Conservation (phyloP, 441 rosid species). For the Erodium texanum region DNA sequence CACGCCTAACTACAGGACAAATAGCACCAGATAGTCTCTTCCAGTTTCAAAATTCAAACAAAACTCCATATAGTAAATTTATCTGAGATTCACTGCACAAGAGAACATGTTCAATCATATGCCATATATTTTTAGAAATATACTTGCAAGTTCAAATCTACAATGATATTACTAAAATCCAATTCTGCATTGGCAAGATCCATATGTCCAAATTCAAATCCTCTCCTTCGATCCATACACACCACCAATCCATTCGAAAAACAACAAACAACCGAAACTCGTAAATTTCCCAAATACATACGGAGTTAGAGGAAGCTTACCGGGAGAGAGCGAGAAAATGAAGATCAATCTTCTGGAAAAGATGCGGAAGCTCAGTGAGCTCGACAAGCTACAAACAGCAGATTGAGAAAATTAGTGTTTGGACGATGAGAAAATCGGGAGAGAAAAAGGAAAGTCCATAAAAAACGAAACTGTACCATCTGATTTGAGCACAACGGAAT, state of each 20-base stretch:
- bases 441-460: background rate
- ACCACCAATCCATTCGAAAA: background rate
- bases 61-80: background rate
- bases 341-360: background rate
- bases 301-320: background rate
- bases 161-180: conserved; percentile 1
- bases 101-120: background rate
- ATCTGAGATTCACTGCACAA: background rate
- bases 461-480: background rate
- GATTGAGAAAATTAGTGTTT: background rate
- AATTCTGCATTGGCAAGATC: background rate
- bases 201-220: background rate
- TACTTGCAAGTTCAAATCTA: background rate
- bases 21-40: background rate
- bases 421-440: background rate
- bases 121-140: background rate
- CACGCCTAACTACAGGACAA: background rate
- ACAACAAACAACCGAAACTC: background rate
- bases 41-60: background rate
- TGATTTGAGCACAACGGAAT: background rate
- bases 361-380: background rate
- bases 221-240: conserved; percentile 1
- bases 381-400: background rate
- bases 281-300: background rate
- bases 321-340: background rate